Conservation (phyloP, 2,329 filamentous ascomycete genomes). For the Trichoderma sp. region DNA sequence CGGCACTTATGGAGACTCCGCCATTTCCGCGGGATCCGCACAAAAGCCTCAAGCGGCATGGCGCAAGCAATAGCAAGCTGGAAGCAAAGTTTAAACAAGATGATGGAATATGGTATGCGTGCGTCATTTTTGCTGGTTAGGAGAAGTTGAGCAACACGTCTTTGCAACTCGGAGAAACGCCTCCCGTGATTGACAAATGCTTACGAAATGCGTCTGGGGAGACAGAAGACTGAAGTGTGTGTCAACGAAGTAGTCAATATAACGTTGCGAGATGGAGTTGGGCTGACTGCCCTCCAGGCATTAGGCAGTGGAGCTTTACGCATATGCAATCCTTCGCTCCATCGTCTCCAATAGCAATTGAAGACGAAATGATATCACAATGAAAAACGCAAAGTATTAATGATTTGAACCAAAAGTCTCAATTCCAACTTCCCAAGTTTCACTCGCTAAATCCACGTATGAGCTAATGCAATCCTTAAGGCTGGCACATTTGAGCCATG, state of each 20-base stretch:
- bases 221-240: neutral
- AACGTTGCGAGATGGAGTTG: no score
- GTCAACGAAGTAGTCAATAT: neutral
- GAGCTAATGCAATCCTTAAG: neutral
- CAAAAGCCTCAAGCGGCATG: neutral
- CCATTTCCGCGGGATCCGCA: constrained; percentile 17
- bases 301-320: neutral
- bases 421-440: neutral
- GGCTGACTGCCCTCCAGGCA: no score
- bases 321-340: neutral
- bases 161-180: neutral
- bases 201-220: neutral
- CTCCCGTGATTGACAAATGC: neutral
- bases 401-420: neutral
- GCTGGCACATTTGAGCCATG: neutral
- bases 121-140: neutral
- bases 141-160: neutral
- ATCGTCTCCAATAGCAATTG: accelerated
- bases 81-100: neutral
- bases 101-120: neutral
- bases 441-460: neutral
- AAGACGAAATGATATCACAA: neutral
- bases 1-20: neutral
- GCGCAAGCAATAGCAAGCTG: neutral
- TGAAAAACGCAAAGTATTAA: neutral